These are phyloP conservation scores for Coniochaeta sp. DNA, from an alignment of 2,329 filamentous ascomycete genomes.

Conservation along the genomic window DNA sequence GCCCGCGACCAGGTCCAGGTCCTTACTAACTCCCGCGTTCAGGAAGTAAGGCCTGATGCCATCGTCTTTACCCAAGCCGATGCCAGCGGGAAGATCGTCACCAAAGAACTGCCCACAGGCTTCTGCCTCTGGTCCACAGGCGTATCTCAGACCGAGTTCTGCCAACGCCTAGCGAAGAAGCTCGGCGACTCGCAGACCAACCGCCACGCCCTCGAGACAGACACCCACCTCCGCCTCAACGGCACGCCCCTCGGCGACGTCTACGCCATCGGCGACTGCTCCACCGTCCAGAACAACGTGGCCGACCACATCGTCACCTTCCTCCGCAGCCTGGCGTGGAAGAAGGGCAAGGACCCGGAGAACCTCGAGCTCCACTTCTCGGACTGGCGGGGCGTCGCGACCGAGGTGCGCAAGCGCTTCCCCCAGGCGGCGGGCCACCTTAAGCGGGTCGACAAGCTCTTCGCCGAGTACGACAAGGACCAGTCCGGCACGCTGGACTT, in stretches of 20 bases:
- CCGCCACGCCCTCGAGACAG: conserved; percentile 85
- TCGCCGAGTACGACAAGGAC: conserved; percentile 87
- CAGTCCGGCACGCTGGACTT: conserved; percentile 91
- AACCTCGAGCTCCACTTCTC: conserved; percentile 77
- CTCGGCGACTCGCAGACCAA: conserved; percentile 75
- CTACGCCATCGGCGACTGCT: conserved; percentile 92
- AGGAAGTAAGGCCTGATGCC: conserved; percentile 74
- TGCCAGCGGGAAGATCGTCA: conserved; percentile 64
- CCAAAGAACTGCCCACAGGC: conserved; percentile 89
- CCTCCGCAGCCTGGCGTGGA: conserved; percentile 82
- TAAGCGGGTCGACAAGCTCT: conserved; percentile 82
- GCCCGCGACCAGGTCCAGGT: conserved; percentile 86
- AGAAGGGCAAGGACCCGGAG: conserved; percentile 83
- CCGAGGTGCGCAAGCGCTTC: conserved; percentile 78
- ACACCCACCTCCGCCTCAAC: conserved; percentile 82
- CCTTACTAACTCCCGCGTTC: conserved; percentile 85
- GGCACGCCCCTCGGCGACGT: conserved; percentile 89
- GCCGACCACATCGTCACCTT: conserved; percentile 87
- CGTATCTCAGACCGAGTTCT: conserved; percentile 78
- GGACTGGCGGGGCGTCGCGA: conserved; percentile 82
- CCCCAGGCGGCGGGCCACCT: conserved; percentile 85
- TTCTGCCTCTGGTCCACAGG: conserved; percentile 98
- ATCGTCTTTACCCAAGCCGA: conserved; percentile 84
- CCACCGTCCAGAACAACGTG: conserved; percentile 95
- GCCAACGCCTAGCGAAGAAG: conserved; percentile 67